Evolutionary conservation across 2,329 filamentous ascomycete genomes (phyloP), one percentile per base, ranked within the genome.

Genomic region (Chalaropsis ovoidea): DNA sequence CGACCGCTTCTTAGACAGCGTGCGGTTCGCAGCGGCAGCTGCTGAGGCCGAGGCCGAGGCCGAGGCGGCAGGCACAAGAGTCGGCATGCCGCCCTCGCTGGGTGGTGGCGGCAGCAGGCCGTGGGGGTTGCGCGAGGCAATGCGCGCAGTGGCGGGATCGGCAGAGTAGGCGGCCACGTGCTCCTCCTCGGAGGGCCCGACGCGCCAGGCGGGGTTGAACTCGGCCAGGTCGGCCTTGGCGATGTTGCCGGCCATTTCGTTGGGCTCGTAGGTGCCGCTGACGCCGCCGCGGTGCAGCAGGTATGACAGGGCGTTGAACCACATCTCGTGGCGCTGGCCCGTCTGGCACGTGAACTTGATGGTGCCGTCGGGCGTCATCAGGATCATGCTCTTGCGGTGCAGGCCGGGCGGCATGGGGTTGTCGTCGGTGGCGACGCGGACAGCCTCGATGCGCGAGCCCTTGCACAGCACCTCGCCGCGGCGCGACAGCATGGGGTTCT

Each of bases 241-340:
- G 63, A 87, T 80, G 69, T 80, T 78, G 47, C 78, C 79, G 0
- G 79, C 80, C 67, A 82, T 76, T 69, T 81, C 86, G 69, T 85
- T 82, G 6, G 82, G 78, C 63, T 83, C 81, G 41, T 65, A 65
- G 1, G 39, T 61, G n/a, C 79, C 81, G 45, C 87, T 86, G 22
- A 82, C 78, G 41, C 84, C 81, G 31, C 86, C 91, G 58, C 92
- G 86, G 39, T 96, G 81, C 43, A 97, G 81, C 15, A 99, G 82
- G 74, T 99, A 99, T 1, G 90, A 95, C 65, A 99, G 80, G 0
- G 94, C 92, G 72, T 97, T 97, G 81, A 94, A 96, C 94, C 94
- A 99, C 0, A 92, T 97, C 77, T 99, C 94, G 72, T 99, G 94
- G 68, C 94, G 84, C 74, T 96, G 91, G 45, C 90, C 89, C 2